Percentiles rank a stretch among this genome's conserved stretches.
These are phyloP conservation scores for Stentor roeselii DNA, from an alignment of 73 alveolate genomes.

Conservation along the genomic window DNA sequence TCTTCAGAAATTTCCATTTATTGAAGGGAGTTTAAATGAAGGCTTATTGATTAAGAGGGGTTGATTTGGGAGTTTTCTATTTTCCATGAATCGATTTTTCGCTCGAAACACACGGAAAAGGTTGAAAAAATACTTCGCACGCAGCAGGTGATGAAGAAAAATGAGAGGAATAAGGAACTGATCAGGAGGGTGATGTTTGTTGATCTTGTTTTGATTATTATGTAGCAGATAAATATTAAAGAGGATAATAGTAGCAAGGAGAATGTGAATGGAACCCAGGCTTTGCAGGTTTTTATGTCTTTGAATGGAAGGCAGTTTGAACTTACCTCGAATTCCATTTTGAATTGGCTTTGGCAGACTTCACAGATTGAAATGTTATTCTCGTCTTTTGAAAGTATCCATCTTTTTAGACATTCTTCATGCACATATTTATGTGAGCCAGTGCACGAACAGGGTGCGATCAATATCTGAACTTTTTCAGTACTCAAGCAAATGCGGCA, in stretches of 20 bases:
- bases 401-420: conserved; percentile 35
- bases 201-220: neutral
- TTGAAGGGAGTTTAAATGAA: no score
- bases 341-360: neutral
- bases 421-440: conserved; percentile 48
- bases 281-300: neutral
- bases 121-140: neutral
- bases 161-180: neutral
- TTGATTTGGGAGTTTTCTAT: no score
- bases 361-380: neutral
- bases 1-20: conserved; percentile 8
- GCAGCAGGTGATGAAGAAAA: neutral
- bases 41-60: no score
- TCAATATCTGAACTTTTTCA: conserved; percentile 31
- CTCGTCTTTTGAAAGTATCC: conserved; percentile 45
- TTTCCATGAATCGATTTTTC: neutral
- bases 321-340: neutral
- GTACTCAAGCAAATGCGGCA: conserved; percentile 42
- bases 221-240: neutral
- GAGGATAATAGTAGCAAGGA: neutral
- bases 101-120: neutral
- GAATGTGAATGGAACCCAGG: neutral
- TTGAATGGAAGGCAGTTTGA: neutral
- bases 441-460: conserved; percentile 45
- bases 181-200: no score